A percentile compares a stretch with the other conserved stretches of the same genome.
Evolutionary conservation across 2,329 filamentous ascomycete species (phyloP).

Genomic region (Cordyceps militaris): DNA sequence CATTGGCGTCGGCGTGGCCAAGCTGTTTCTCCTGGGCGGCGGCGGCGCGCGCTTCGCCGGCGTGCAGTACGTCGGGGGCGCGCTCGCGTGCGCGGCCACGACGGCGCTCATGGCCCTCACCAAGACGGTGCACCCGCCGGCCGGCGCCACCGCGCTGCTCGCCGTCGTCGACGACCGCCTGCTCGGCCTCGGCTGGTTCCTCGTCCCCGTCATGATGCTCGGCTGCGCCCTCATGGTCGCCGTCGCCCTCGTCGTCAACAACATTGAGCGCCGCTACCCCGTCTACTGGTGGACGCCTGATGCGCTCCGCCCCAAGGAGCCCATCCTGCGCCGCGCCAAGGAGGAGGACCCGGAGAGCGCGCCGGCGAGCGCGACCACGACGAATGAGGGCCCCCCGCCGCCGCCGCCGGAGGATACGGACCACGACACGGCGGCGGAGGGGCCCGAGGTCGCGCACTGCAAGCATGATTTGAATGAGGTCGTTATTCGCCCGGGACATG

Average conservation of each 20-base stretch:
- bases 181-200: conserved; percentile 57
- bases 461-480: conserved; percentile 21
- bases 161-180: conserved; percentile 53
- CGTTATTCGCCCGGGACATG: conserved; percentile 28
- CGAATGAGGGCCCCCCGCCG: conserved; percentile 8
- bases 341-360: conserved; percentile 10
- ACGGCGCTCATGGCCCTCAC: conserved; percentile 62
- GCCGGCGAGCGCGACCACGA: background rate
- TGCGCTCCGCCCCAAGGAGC: conserved; percentile 17
- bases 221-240: conserved; percentile 54
- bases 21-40: conserved; percentile 52
- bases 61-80: conserved; percentile 57
- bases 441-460: conserved; percentile 4
- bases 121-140: conserved; percentile 66
- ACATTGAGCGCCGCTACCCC: conserved; percentile 60
- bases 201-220: conserved; percentile 57
- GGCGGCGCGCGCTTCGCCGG: conserved; percentile 40
- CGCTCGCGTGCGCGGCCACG: conserved; percentile 56
- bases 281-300: conserved; percentile 62
- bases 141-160: conserved; percentile 65
- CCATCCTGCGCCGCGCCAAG: background rate
- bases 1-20: conserved; percentile 54
- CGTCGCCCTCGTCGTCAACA: conserved; percentile 60
- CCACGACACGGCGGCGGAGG: background rate
- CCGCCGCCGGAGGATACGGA: background rate